Percentiles rank a stretch among this genome's conserved stretches.
Evolutionary conservation across 352 stramenopile species (phyloP).

Genomic region (Phytophthora hibernalis): DNA sequence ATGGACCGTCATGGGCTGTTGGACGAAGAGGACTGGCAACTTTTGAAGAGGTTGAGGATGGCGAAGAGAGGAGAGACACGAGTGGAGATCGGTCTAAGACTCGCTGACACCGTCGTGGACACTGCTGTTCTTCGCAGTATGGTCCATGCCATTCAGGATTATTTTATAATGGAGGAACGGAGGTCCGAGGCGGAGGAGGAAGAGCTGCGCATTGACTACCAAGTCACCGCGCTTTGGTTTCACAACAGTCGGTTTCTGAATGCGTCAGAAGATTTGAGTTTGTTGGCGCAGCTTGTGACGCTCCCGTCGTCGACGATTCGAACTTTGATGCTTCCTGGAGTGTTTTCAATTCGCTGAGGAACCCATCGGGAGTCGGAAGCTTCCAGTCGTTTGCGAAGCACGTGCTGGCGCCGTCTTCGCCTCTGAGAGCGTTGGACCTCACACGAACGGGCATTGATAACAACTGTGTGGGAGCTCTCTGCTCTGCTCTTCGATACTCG

Average conservation of each 20-base stretch:
- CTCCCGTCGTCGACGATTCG: conserved; percentile 29
- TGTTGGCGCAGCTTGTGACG: conserved; percentile 24
- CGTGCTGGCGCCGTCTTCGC: conserved; percentile 25
- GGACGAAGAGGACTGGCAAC: conserved; percentile 13
- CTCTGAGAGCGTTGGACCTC: conserved; percentile 37
- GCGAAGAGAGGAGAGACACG: background rate
- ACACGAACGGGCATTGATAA: conserved; percentile 22
- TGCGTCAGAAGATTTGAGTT: conserved; percentile 15
- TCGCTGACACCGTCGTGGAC: conserved; percentile 21
- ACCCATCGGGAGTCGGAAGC: conserved; percentile 12
- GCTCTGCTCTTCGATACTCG: conserved; percentile 38
- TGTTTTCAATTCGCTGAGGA: conserved; percentile 28
- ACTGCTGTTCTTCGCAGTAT: conserved; percentile 27
- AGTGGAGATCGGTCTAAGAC: conserved; percentile 25
- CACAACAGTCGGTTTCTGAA: conserved; percentile 32
- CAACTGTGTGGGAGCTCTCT: conserved; percentile 29
- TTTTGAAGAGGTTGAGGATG: conserved; percentile 5
- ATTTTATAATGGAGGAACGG: background rate
- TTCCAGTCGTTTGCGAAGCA: conserved; percentile 28
- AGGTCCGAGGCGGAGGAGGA: background rate
- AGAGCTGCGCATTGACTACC: conserved; percentile 10
- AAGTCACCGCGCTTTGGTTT: conserved; percentile 33
- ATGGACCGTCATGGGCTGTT: conserved; percentile 19
- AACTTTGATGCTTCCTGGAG: conserved; percentile 23
- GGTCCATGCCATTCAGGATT: conserved; percentile 12